A percentile compares a stretch with the other conserved stretches of the same genome.
Evolutionary conservation across 2,329 filamentous ascomycete genomes (phyloP).

Genomic region (Salinomyces thailandicus): DNA sequence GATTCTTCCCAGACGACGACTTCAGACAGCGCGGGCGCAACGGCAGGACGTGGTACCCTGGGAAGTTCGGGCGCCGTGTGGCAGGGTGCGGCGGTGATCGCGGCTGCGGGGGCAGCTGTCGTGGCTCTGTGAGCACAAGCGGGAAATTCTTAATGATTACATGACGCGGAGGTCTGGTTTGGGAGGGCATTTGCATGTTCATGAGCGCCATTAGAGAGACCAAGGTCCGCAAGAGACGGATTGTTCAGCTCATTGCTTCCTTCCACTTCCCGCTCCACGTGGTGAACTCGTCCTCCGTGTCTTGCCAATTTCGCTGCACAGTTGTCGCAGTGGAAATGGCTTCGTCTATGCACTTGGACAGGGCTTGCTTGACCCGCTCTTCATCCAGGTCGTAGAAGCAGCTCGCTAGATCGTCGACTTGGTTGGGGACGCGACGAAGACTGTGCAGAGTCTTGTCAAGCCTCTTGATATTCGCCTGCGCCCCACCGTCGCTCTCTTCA

Average conservation of each 20-base stretch:
- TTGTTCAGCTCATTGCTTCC: constrained; percentile 21
- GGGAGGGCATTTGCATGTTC: too few relatives aligned
- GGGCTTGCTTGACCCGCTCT: constrained; percentile 45
- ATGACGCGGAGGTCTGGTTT: too few relatives aligned
- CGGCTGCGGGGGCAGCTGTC: not conserved
- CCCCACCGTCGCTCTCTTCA: constrained; percentile 8
- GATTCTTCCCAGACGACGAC: too few relatives aligned
- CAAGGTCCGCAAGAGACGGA: not conserved
- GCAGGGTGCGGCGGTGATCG: not conserved
- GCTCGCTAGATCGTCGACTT: constrained; percentile 59
- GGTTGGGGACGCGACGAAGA: constrained; percentile 52
- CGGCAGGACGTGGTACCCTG: constrained; percentile 5
- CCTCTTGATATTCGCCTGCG: constrained; percentile 16
- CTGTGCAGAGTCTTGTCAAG: constrained; percentile 47
- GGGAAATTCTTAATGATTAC: constrained; percentile 4
- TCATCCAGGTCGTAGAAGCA: constrained; percentile 62
- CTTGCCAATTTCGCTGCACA: constrained; percentile 52
- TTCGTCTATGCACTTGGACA: constrained; percentile 51
- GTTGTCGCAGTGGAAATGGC: constrained; percentile 48
- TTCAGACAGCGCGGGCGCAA: too few relatives aligned
- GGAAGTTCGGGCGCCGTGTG: constrained; percentile 15
- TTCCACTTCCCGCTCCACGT: constrained; percentile 57
- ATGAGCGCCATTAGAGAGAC: too few relatives aligned
- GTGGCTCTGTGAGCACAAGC: not conserved
- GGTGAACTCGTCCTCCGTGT: constrained; percentile 63